A percentile compares a stretch with the other conserved stretches of the same genome.
Evolutionary conservation across 106 monocot genomes (phyloP).

Genomic region (Amphibolis antarctica): DNA sequence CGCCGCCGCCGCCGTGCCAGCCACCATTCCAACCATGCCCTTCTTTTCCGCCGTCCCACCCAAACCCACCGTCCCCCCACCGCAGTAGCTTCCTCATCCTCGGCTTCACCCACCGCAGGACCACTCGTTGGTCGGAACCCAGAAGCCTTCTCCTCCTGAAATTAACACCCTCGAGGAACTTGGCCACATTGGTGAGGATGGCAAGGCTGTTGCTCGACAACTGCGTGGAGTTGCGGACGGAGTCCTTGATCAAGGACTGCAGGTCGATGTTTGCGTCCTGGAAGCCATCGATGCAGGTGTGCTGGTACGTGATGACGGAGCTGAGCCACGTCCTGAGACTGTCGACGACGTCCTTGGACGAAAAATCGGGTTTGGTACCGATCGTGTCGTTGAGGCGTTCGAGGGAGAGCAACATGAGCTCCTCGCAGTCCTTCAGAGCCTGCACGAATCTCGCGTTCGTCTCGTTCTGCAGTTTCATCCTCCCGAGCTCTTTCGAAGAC

Average conservation of each 20-base stretch:
- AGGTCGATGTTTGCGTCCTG: slow-evolving; percentile 14
- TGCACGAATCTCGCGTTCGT: neutral
- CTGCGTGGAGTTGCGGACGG: slow-evolving; percentile 14
- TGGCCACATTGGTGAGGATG: neutral
- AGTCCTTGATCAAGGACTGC: slow-evolving; percentile 16
- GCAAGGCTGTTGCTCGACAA: slow-evolving; percentile 14
- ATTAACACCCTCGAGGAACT: neutral
- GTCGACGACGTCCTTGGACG: slow-evolving; percentile 6
- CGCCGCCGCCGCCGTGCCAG: neutral
- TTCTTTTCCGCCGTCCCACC: neutral
- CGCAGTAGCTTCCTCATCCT: slow-evolving; percentile 5
- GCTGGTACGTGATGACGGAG: slow-evolving; percentile 29
- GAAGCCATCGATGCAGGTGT: slow-evolving; percentile 57
- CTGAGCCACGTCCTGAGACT: slow-evolving; percentile 41
- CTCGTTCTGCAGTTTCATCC: neutral
- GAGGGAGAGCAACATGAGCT: slow-evolving; percentile 11
- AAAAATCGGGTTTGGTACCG: neutral
- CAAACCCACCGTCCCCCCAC: slow-evolving; percentile 1
- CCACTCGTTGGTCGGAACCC: neutral
- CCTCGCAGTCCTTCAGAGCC: slow-evolving; percentile 12
- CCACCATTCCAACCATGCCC: neutral
- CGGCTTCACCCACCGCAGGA: neutral
- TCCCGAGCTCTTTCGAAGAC: slow-evolving; percentile 1
- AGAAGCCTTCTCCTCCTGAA: slow-evolving; percentile 8
- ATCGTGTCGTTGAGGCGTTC: slow-evolving; percentile 13